Percentiles rank a stretch among this genome's conserved stretches.
These are phyloP conservation scores for Pyrenopolyporus hunteri DNA, from an alignment of 495 filamentous ascomycete genomes.

Conservation along the genomic window DNA sequence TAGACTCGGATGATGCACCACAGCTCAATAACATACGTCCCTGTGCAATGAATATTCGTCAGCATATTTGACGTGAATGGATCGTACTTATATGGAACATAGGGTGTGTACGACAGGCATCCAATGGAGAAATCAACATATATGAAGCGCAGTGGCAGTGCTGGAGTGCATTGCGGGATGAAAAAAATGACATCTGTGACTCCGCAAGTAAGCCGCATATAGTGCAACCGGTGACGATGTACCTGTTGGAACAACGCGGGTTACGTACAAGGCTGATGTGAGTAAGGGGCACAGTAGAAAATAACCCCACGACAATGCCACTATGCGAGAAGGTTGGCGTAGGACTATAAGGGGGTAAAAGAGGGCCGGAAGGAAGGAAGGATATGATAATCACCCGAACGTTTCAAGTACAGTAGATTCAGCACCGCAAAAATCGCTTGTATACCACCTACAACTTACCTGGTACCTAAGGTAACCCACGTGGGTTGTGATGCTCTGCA, in stretches of 20 bases:
- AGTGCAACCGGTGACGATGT: neutral
- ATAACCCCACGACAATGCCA: neutral
- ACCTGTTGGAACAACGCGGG: neutral
- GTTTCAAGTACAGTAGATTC: slow-evolving; percentile 2
- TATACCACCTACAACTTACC: no score
- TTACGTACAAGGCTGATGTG: slow-evolving; percentile 9
- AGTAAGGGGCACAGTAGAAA: neutral
- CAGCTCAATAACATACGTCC: neutral
- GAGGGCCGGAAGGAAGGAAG: slow-evolving; percentile 3
- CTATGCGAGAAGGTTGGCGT: neutral
- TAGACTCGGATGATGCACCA: neutral
- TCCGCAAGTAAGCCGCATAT: slow-evolving; percentile 19
- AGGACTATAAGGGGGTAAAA: neutral
- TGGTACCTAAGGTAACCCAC: no score
- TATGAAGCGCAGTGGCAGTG: neutral
- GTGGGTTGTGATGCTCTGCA: neutral
- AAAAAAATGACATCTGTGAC: neutral
- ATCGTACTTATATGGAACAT: neutral
- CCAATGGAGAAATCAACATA: slow-evolving; percentile 4
- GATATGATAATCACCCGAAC: no score
- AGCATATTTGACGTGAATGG: neutral
- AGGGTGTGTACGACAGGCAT: neutral
- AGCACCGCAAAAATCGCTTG: neutral
- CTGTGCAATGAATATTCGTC: neutral
- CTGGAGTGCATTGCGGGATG: neutral